Evolutionary conservation across 257 asterid species (phyloP).

Genomic region (Cinchona pubescens): DNA sequence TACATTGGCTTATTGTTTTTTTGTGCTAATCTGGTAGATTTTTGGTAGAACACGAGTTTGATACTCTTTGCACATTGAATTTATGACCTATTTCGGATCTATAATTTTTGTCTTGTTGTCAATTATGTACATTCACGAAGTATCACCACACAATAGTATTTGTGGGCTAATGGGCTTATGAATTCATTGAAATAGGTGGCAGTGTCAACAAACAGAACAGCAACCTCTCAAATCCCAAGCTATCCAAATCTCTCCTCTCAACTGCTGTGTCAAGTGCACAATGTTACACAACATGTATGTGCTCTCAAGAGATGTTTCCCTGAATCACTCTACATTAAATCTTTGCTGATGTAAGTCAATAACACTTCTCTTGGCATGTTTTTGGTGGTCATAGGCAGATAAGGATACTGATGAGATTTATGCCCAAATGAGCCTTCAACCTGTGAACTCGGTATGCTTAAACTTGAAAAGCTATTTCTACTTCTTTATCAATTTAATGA

Average conservation of each 20-base stretch:
- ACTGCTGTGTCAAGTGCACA: constrained; percentile 90
- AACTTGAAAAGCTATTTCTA: constrained; percentile 4
- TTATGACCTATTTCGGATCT: not conserved
- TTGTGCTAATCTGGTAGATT: not conserved
- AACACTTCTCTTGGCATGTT: constrained; percentile 4
- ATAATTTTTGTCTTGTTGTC: constrained; percentile 29
- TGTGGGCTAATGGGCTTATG: constrained; percentile 14
- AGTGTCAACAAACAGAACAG: constrained; percentile 77
- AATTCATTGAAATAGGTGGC: constrained; percentile 56
- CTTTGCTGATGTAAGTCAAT: not conserved
- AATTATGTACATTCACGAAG: constrained; percentile 25
- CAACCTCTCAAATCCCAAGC: constrained; percentile 78
- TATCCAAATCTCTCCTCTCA: constrained; percentile 88
- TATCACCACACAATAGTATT: not conserved
- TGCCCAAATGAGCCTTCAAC: constrained; percentile 95
- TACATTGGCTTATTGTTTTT: not conserved
- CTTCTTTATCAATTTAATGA: not conserved
- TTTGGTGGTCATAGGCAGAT: constrained; percentile 61
- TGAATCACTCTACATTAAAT: not conserved
- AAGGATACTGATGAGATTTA: constrained; percentile 92
- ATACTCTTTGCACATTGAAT: not conserved
- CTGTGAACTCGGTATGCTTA: constrained; percentile 71
- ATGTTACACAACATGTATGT: constrained; percentile 72
- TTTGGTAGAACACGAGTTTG: not conserved
- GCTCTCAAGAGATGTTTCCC: constrained; percentile 15